Conservation (phyloP, 441 rosid genomes). For the Isatis lusitanica region DNA sequence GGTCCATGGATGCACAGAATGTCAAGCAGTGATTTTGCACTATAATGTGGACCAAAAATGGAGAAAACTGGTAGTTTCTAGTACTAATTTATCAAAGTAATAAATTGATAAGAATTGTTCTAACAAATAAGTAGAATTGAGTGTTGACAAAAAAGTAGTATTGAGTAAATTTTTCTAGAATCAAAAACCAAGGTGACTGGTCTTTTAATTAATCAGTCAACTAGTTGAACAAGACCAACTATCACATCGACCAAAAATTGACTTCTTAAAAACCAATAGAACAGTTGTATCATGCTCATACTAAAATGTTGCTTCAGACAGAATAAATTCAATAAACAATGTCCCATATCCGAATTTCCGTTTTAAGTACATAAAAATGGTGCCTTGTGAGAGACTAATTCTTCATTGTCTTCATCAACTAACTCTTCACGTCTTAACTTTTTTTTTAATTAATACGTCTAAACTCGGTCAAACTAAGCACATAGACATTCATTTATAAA, state of each 20-base stretch:
- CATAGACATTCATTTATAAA: slow-evolving; percentile 13
- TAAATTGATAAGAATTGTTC: too few species aligned
- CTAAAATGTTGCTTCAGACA: background rate
- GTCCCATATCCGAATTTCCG: background rate
- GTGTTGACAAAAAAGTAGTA: too few species aligned
- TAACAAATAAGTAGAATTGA: too few species aligned
- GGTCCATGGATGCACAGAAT: background rate
- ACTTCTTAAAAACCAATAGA: background rate
- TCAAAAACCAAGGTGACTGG: too few species aligned
- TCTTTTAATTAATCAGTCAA: background rate
- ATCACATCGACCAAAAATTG: slow-evolving; percentile 5
- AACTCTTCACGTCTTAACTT: slow-evolving; percentile 28
- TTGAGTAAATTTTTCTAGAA: too few species aligned
- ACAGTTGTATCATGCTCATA: background rate
- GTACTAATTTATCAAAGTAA: background rate
- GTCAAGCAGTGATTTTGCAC: background rate
- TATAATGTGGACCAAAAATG: background rate
- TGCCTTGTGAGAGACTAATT: background rate
- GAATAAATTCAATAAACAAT: background rate
- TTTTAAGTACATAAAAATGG: background rate
- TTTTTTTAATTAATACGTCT: too few species aligned
- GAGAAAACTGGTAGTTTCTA: background rate
- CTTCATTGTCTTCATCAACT: slow-evolving; percentile 17
- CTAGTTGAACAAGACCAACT: background rate
- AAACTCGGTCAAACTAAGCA: background rate